A percentile compares a stretch with the other conserved stretches of the same genome.
These are phyloP conservation scores for Rhypophila decipiens DNA, from an alignment of 495 filamentous ascomycete species.

Conservation along the genomic window DNA sequence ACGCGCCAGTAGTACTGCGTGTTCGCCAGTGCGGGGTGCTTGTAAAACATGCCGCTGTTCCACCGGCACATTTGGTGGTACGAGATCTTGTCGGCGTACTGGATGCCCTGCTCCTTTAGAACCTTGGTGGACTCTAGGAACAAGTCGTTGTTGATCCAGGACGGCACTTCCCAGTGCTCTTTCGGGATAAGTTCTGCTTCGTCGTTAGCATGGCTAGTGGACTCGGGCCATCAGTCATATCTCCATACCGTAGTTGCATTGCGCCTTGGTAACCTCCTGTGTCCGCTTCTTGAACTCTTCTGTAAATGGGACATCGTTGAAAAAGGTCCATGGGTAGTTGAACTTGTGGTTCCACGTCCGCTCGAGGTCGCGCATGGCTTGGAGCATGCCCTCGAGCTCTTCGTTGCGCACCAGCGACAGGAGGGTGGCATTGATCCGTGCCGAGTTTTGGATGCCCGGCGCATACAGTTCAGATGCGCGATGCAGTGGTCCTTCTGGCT, in stretches of 20 bases:
- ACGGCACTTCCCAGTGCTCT: constrained; percentile 89
- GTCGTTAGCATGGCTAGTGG: too few species aligned
- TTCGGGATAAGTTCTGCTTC: constrained; percentile 72
- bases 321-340: constrained; percentile 99
- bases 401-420: constrained; percentile 90
- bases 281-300: constrained; percentile 87
- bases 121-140: constrained; percentile 79
- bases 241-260: constrained; percentile 71
- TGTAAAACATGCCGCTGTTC: constrained; percentile 98
- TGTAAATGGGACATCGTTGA: constrained; percentile 90
- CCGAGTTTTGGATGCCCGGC: constrained; percentile 63
- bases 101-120: constrained; percentile 75
- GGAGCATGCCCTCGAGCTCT: constrained; percentile 75
- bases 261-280: constrained; percentile 71
- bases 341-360: constrained; percentile 97
- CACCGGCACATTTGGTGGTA: constrained; percentile 99
- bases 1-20: constrained; percentile 98
- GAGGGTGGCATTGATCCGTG: constrained; percentile 87
- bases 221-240: too few species aligned
- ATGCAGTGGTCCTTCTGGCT: constrained; percentile 69
- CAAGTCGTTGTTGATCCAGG: constrained; percentile 85
- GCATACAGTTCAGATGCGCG: constrained; percentile 67
- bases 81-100: constrained; percentile 79
- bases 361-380: constrained; percentile 85
- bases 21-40: constrained; percentile 79